Evolutionary conservation across 345 rosid species (phyloP), one percentile per base, ranked within the genome.

Genomic region (Gossypioides kirkii): DNA sequence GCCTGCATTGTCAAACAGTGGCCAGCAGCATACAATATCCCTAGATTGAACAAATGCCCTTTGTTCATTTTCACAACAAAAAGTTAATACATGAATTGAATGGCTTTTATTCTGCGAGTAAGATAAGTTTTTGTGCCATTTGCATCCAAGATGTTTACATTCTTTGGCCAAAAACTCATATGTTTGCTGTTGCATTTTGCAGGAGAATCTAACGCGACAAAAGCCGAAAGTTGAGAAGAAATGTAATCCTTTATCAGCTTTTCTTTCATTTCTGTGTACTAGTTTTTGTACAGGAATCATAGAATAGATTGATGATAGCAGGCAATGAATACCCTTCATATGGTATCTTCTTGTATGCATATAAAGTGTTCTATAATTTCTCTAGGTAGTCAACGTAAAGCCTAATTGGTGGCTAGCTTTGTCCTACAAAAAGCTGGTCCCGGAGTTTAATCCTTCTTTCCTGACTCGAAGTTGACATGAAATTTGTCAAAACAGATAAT

Each of bases 201-300:
- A 87, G 89, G 89, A 82, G 65, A 84, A 80, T 59, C 77, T 70
- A 53, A 71, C 73, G 7, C 65, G 80, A 55, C 78, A 71, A 60
- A 79, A 67, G 52, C 82, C 79, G 38, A 85, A 74, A 78, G 82
- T 52, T 7, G 87, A 77, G 67, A 86, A 74, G 52, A 85, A 82
- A 77, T 60, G 93, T 87, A 81, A 80, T 20, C 25, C 70, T 54
- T 62, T 68, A 54, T 60, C 10, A 20, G 41, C 56, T 70, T 60
- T 13, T 32, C n/a, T 45, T 62, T 49, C 50, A 62, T 60, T 36
- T 46, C n/a, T 58, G 58, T 32, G 38, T 5, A 32, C 38, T 32
- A 5, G 38, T 32, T 32, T 32, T 25, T 23, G 13, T 3, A 23
- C 8, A 8, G 28, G 41, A 59, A 13, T 7, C 65, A 28, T 28